Evolutionary conservation across 2,329 filamentous ascomycete species (phyloP).

Genomic region (Basipetospora chlamydospora): DNA sequence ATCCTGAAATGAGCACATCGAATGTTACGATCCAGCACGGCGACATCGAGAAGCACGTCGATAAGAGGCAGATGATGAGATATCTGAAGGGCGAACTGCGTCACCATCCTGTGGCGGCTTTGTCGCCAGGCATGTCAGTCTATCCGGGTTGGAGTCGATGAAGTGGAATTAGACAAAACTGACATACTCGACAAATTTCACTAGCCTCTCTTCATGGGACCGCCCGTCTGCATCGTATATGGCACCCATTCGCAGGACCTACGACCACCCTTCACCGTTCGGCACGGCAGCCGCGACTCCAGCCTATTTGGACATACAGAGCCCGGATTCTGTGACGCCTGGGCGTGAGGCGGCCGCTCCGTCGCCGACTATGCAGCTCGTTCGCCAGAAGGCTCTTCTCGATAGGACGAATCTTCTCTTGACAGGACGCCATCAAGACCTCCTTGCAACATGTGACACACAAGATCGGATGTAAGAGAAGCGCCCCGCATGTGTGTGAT

Average conservation of each 20-base stretch:
- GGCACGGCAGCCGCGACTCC: neutral
- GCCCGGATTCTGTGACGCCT: neutral
- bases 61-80: constrained; percentile 12
- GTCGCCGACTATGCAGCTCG: constrained; percentile 8
- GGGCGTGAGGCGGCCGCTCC: neutral
- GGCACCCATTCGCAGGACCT: neutral
- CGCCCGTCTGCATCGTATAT: neutral
- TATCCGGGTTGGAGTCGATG: neutral
- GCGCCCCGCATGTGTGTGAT: constrained; percentile 7
- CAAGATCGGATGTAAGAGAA: constrained; percentile 8
- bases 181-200: neutral
- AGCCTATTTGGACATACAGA: constrained; percentile 2
- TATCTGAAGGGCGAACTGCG: constrained; percentile 9
- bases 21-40: constrained; percentile 8
- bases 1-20: constrained; percentile 5
- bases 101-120: neutral
- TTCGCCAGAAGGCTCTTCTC: constrained; percentile 5
- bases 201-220: neutral
- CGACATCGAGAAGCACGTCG: constrained; percentile 6
- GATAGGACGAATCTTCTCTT: constrained; percentile 9
- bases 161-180: neutral
- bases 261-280: neutral
- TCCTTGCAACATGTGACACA: constrained; percentile 5
- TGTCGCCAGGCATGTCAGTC: neutral
- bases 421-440: constrained; percentile 7